A percentile compares a stretch with the other conserved stretches of the same genome.
Conservation (phyloP, 139 green algal genomes). For the Micromonas pusilla region DNA sequence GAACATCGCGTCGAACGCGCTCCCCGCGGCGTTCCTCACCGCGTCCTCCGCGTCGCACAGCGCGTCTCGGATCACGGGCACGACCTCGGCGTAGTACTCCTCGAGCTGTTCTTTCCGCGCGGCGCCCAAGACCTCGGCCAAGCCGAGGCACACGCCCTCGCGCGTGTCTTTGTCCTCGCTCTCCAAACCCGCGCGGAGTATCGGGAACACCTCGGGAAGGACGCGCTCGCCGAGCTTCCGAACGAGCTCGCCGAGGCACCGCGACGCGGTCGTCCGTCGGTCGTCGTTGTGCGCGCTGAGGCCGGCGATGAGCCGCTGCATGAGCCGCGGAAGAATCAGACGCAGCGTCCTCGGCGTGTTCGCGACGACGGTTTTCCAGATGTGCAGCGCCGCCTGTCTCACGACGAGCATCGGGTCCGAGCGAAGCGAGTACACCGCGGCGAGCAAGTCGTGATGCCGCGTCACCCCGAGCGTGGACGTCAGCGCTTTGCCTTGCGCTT, state of each 20-base stretch:
- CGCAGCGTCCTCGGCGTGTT: slow-evolving; percentile 92
- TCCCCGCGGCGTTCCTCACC: slow-evolving; percentile 11
- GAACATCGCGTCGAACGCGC: slow-evolving; percentile 21
- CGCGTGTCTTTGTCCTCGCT: slow-evolving; percentile 27
- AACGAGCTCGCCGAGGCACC: slow-evolving; percentile 89
- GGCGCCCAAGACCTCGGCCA: slow-evolving; percentile 75
- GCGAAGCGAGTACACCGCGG: slow-evolving; percentile 74
- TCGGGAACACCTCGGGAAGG: slow-evolving; percentile 80
- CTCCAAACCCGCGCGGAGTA: slow-evolving; percentile 64
- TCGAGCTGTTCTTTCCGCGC: slow-evolving; percentile 67
- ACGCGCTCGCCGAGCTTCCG: slow-evolving; percentile 94
- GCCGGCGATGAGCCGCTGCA: slow-evolving; percentile 52
- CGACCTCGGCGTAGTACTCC: slow-evolving; percentile 71
- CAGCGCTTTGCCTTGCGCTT: slow-evolving; percentile 75
- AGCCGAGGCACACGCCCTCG: slow-evolving; percentile 47
- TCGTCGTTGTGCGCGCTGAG: background rate
- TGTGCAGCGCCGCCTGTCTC: slow-evolving; percentile 72
- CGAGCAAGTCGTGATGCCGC: slow-evolving; percentile 68
- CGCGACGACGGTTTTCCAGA: slow-evolving; percentile 93
- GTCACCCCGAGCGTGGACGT: slow-evolving; percentile 60
- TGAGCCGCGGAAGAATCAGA: slow-evolving; percentile 69
- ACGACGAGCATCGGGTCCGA: slow-evolving; percentile 53
- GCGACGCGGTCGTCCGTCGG: slow-evolving; percentile 4
- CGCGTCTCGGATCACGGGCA: slow-evolving; percentile 68
- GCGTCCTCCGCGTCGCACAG: slow-evolving; percentile 59